Evolutionary conservation across 441 rosid genomes (phyloP), one percentile per base, ranked within the genome.

Genomic region (Hura crepitans): DNA sequence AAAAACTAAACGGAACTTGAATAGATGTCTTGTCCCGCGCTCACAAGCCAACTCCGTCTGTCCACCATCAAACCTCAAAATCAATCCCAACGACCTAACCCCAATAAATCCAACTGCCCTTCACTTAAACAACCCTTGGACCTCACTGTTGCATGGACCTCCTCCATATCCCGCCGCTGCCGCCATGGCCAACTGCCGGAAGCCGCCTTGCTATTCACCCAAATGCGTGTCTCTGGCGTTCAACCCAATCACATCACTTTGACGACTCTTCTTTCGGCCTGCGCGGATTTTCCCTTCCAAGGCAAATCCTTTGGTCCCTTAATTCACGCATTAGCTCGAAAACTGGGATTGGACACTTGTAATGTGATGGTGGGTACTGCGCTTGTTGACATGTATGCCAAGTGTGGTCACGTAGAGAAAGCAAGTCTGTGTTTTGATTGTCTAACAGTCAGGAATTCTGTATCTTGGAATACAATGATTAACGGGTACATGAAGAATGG

Each of bases 361-460:
- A 73, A 90, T 59, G 93, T 92, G 76, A 85, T 84, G 85, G 96
- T 92, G 64, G 93, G 90, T 28, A 88, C 95, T 4, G 87, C 88
- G 9, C 78, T 88, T 47, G 73, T 85, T 62, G 80, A 81, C 14
- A 86, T 88, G 96, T 90, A 88, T 45, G 85, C 87, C 0, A 92
- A 90, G 74, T 73, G 73, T 28, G 83, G 85, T 25, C 72, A 62
- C 11, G 33, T 87, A 66, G 73, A 74, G n/a, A 72, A 77, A 59
- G 86, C 95, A 27, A 77, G 87, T 56, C 37, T 80, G 69, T 81
- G 84, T 33, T 85, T 87, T 35, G 75, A 88, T 45, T 66, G 20
- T 43, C 65, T 84, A 77, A 58, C 62, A 47, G 74, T 72, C 39
- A 87, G 54, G 70, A 90, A 87, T 78, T 84, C 83, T 11, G 72